Base-by-base conservation (phyloP, 805 yeast genomes). In the Wickerhamomyces ciferrii region DNA sequence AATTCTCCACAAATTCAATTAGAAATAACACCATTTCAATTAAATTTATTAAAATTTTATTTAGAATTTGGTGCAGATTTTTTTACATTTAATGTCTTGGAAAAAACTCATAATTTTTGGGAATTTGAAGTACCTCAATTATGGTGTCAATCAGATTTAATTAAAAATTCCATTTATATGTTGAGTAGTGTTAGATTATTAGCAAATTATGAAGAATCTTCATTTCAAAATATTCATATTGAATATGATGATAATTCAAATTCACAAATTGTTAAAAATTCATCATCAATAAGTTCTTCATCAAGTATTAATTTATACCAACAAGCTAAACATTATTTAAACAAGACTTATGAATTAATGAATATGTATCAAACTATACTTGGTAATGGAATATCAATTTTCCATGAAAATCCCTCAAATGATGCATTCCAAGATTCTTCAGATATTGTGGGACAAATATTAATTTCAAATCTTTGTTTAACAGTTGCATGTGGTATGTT, bases 401-500 rank as follows among this genome's bases (percentile, higher is more conserved):
- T n/a, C n/a, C n/a, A n/a, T n/a, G n/a, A n/a, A n/a, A n/a, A n/a
- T n/a, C n/a, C n/a, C n/a, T n/a, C n/a, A n/a, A n/a, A n/a, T n/a
- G n/a, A n/a, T n/a, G n/a, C n/a, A n/a, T n/a, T n/a, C n/a, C n/a
- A n/a, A n/a, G n/a, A n/a, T n/a, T n/a, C 38, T 15, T 24, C 25
- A n/a, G 49, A 53, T 5, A 31, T 47, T 1, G 50, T 52, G 2
- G 60, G 55, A 0, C 43, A 49, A 10, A 34, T 54, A 4, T 41
- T 58, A 18, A 44, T 56, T n/a, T 47, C 52, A 1, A 53, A 32
- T 32, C 35, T 32, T n/a, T 32, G 35, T 17, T 4, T 32, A 10
- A 32, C 35, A 32, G 35, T 32, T 4, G 35, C 35, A 15, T 32
- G 19, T n/a, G 35, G 35, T 4, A 32, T 32, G 35, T 7, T 32